Evolutionary conservation across 106 monocot species (phyloP).

Genomic region (Posidonia australis): DNA sequence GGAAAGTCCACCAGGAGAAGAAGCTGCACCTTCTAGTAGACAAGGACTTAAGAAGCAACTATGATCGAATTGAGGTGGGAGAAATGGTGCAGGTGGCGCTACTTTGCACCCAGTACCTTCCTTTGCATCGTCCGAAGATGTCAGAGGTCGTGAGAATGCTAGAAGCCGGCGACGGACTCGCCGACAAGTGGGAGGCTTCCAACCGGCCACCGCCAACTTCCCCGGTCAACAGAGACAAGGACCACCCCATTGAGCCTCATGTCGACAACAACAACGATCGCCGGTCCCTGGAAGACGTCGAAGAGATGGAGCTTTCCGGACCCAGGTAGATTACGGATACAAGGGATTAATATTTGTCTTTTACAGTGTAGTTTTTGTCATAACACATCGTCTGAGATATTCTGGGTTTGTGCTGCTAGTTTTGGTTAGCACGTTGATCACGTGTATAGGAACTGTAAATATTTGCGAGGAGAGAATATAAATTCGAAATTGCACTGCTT

Average conservation of each 20-base stretch:
- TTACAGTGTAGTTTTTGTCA: background rate
- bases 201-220: constrained; percentile 10
- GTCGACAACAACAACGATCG: constrained; percentile 8
- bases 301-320: constrained; percentile 74
- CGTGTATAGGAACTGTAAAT: background rate
- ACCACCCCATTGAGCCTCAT: constrained; percentile 4
- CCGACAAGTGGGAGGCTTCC: constrained; percentile 63
- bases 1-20: constrained; percentile 50
- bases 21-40: constrained; percentile 43
- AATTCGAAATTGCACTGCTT: background rate
- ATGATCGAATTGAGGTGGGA: constrained; percentile 53
- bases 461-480: background rate
- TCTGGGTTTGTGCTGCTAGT: background rate
- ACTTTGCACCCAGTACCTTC: constrained; percentile 57
- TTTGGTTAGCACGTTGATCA: background rate
- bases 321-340: constrained; percentile 25
- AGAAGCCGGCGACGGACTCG: constrained; percentile 66
- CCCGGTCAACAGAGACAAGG: background rate
- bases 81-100: constrained; percentile 71
- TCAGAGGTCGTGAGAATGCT: constrained; percentile 72
- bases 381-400: background rate
- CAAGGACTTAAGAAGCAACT: constrained; percentile 32
- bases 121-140: constrained; percentile 61
- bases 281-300: constrained; percentile 34
- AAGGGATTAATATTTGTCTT: background rate